Evolutionary conservation across 177 flowering plant species (phyloP), one percentile per base, ranked within the genome.

Genomic region (Tripterygium wilfordii): DNA sequence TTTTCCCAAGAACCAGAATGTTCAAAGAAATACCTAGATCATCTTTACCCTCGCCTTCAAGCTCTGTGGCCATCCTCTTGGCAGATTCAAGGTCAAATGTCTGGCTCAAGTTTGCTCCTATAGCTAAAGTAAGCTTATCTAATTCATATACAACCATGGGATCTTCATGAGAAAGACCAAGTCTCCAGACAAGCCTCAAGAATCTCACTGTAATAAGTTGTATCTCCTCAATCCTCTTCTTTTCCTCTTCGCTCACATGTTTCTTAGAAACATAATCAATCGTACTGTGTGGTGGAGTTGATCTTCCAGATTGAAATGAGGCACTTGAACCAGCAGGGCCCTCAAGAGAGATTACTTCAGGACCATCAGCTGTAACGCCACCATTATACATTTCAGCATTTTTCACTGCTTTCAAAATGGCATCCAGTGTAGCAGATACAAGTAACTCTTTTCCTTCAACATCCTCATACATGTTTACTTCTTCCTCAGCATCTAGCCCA

Each of bases 401-500:
- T 4, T 77, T 68, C 8, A 96, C 97, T 18, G 97, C 99, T 76
- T 87, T 89, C 65, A 89, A 50, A 20, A 94, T 81, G 48, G 96
- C 97, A 51, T 95, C 79, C 72, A 94, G 67, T 27, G 96, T 85
- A 52, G 91, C 81, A 50, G 96, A 75, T 65, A 89, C 96, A 70
- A 89, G 85, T 30, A 89, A 41, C 65, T 84, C 83, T 48, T 79
- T 76, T 16, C 81, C 90, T 13, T 71, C 86, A 20, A 67, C 82
- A 28, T 83, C 96, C 42, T 80, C 82, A 42, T 83, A 88, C 1
- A 79, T 77, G 47, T 79, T 89, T 32, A 49, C 85, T 67, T 89
- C 94, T 52, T 92, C 98, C 42, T 86, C 97, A 1, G 97, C 86
- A 41, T 88, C 96, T 8, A 86, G 91, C n/a, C 96, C 96, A 53